Conservation (phyloP, 78 protist species). For the Capsaspora owczarzaki region DNA sequence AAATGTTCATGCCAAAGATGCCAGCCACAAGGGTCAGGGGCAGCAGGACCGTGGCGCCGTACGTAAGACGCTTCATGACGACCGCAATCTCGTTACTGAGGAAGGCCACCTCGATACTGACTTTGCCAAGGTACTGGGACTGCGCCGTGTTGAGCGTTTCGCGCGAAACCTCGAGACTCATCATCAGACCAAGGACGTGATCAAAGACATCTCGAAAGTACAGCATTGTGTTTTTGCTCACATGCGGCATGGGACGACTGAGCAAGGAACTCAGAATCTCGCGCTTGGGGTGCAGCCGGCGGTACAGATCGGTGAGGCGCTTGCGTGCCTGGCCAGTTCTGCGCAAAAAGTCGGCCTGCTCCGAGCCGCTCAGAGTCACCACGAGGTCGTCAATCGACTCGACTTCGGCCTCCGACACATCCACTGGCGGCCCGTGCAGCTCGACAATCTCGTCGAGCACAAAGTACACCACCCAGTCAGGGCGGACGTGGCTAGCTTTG, state of each 20-base stretch:
- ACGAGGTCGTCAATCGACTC: slow-evolving; percentile 27
- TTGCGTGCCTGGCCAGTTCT: slow-evolving; percentile 10
- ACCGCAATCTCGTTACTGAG: background rate
- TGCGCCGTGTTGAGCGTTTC: slow-evolving; percentile 16
- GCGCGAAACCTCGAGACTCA: background rate
- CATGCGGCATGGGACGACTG: background rate
- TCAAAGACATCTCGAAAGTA: slow-evolving; percentile 17
- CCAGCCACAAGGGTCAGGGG: slow-evolving; percentile 24
- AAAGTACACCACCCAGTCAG: slow-evolving; percentile 26
- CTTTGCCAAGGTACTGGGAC: slow-evolving; percentile 13
- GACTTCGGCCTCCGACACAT: slow-evolving; percentile 2
- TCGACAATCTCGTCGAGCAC: slow-evolving; percentile 23
- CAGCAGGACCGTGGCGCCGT: slow-evolving; percentile 12
- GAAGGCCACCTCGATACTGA: slow-evolving; percentile 1
- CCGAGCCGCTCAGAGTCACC: background rate
- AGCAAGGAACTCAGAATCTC: background rate
- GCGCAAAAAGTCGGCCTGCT: slow-evolving; percentile 7
- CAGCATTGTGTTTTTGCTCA: background rate
- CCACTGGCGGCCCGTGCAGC: background rate
- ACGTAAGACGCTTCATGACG: slow-evolving; percentile 15
- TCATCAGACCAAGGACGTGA: slow-evolving; percentile 3
- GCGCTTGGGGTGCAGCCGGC: slow-evolving; percentile 20
- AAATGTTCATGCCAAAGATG: slow-evolving; percentile 26
- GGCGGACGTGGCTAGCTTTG: too few species aligned
- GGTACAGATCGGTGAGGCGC: background rate